Evolutionary conservation across 1,139 yeast species (phyloP).

Genomic region (Tardiomyces digboiensis): DNA sequence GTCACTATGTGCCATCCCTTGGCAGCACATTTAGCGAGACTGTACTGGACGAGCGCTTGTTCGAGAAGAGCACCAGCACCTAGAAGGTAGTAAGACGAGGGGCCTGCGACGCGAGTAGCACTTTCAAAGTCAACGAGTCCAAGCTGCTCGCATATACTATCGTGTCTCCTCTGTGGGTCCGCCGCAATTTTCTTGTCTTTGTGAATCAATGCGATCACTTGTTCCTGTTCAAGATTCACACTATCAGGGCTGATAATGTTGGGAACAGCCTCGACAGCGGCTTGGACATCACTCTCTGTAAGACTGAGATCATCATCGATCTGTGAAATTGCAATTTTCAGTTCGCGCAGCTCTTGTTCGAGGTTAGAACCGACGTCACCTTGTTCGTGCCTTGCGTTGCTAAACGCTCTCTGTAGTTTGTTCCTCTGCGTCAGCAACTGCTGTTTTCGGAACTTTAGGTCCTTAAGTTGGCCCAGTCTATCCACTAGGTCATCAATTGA

Average conservation of each 20-base stretch:
- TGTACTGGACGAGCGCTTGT: constrained; percentile 79
- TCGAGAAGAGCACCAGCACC: constrained; percentile 88
- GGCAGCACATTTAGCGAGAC: constrained; percentile 53
- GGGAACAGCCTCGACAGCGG: constrained; percentile 51
- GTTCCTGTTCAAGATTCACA: constrained; percentile 25
- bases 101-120: constrained; percentile 73
- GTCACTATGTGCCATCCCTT: constrained; percentile 61
- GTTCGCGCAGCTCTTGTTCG: constrained; percentile 9
- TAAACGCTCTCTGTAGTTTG: constrained; percentile 12
- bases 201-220: constrained; percentile 14
- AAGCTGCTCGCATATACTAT: constrained; percentile 49
- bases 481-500: constrained; percentile 28
- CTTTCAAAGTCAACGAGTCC: constrained; percentile 59
- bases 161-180: constrained; percentile 42
- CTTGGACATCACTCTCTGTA: constrained; percentile 31
- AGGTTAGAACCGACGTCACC: constrained; percentile 1
- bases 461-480: constrained; percentile 18
- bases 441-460: constrained; percentile 14
- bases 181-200: constrained; percentile 6
- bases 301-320: constrained; percentile 31
- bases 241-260: constrained; percentile 41
- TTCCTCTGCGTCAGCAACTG: constrained; percentile 20
- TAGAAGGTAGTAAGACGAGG: constrained; percentile 79
- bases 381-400: constrained; percentile 1
- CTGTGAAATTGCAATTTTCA: constrained; percentile 27